A percentile compares a stretch with the other conserved stretches of the same genome.
These are phyloP conservation scores for Paxillus rubicundulus DNA, from an alignment of 768 basidiomycete species.

Conservation along the genomic window DNA sequence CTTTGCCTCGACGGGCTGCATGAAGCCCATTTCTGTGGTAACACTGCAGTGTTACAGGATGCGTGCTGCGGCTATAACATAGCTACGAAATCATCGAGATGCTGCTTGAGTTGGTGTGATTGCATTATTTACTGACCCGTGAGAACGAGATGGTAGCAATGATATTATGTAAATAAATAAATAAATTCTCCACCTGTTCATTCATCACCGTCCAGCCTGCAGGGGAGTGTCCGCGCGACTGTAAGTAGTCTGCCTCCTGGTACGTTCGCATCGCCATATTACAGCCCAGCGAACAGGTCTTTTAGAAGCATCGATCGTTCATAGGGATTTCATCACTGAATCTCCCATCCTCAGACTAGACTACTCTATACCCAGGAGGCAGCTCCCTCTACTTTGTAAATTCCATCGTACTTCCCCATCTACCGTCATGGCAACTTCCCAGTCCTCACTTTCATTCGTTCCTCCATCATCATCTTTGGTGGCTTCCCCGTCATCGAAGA, in stretches of 20 bases:
- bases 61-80: not conserved
- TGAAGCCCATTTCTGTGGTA: not conserved
- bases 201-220: not conserved
- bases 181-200: not conserved
- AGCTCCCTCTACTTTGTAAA: not conserved
- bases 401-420: not conserved
- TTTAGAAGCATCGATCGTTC: not conserved
- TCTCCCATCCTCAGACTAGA: not conserved
- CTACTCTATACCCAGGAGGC: not conserved
- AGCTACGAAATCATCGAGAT: not conserved
- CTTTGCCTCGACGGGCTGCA: not conserved
- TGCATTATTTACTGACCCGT: not conserved
- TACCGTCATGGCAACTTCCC: conserved; percentile 8
- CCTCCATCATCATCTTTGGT: not conserved
- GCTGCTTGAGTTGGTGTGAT: conserved; percentile 4
- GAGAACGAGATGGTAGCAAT: not conserved
- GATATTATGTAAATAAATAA: not conserved
- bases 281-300: too few species aligned
- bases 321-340: not conserved
- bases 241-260: not conserved
- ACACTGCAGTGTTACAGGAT: not conserved
- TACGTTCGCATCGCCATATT: not conserved
- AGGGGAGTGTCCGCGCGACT: not conserved
- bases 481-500: conserved; percentile 3
- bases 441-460: conserved; percentile 12